Evolutionary conservation across 306 rosid species (phyloP), one percentile per base, ranked within the genome.

Genomic region (Citrullus amarus): DNA sequence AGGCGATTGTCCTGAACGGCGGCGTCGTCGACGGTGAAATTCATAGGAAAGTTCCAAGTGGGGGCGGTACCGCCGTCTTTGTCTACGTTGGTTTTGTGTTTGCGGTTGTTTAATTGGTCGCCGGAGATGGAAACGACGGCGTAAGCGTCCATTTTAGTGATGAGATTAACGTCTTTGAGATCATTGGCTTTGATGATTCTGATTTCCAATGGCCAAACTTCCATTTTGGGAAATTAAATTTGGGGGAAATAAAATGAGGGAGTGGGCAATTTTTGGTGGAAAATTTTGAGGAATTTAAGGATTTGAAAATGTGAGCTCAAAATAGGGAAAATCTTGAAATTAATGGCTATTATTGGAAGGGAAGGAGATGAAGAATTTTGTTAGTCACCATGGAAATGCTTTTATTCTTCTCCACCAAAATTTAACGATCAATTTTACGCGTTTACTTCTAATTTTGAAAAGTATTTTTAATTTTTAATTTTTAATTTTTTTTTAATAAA

Each of bases 61-160:
- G 83, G 81, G 58, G 17, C 75, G 28, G 58, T 51, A 8, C 82
- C 82, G 8, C 73, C 66, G 38, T 67, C 82, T 41, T 74, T 79
- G 68, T 79, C 85, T n/a, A 83, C 80, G n/a, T 67, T 32, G 22
- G 85, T 83, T 76, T 77, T 60, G 0, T 25, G 56, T 2, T 79
- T 34, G 4, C 15, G 80, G 77, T 74, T 79, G 4, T 44, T 74
- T 28, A 53, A 50, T 3, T 65, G 72, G 9, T 66, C 82, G 16
- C 82, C 82, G 32, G 82, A 68, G 78, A 83, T 79, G 0, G 86
- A 83, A 36, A 80, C 83, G 54, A 83, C 53, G 68, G 81, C 86
- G 77, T 75, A 83, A 43, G 80, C 83, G 50, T 80, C 79, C 86
- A 83, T 83, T 60, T 76, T 83, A 28, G 60, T 65, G 9, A 83